A percentile compares a stretch with the other conserved stretches of the same genome.
Conservation (phyloP, 139 green algal genomes). For the Pseudopediastrum boryanum region DNA sequence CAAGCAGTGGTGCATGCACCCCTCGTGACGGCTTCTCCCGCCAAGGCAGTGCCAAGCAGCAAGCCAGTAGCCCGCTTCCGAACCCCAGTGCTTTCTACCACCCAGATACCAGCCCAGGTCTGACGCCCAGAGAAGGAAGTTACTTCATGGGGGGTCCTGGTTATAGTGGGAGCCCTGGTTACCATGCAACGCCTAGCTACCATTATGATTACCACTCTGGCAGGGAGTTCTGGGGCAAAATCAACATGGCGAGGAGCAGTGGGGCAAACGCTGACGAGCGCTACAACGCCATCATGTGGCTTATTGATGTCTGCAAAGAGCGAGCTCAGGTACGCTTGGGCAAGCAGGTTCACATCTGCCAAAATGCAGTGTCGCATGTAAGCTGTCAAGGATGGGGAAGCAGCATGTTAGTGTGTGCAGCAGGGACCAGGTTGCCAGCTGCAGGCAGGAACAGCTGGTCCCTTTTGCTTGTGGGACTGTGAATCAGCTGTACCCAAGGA, state of each 20-base stretch:
- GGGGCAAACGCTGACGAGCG: constrained; percentile 21
- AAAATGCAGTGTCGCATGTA: not conserved
- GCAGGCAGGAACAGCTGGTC: not conserved
- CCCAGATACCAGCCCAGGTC: not conserved
- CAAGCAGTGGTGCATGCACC: not conserved
- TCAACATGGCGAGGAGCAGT: not conserved
- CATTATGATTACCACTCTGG: not conserved
- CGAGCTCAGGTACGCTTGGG: not conserved
- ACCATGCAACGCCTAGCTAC: not conserved
- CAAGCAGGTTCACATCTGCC: not conserved
- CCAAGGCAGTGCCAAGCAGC: not conserved
- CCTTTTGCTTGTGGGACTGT: not conserved
- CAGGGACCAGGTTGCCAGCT: not conserved
- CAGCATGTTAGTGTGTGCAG: not conserved
- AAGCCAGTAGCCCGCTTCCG: not conserved
- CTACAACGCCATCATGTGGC: constrained; percentile 37
- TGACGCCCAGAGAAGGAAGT: not conserved
- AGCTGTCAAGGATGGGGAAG: not conserved
- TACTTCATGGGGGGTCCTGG: not conserved
- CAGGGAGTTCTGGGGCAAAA: not conserved
- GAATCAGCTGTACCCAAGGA: too few relatives aligned
- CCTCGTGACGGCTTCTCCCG: not conserved
- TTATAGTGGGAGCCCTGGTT: not conserved
- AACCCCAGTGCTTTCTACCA: not conserved
- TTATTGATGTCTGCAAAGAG: constrained; percentile 28